Evolutionary conservation across 306 rosid genomes (phyloP), one percentile per base, ranked within the genome.

Genomic region (Lupinus albus): DNA sequence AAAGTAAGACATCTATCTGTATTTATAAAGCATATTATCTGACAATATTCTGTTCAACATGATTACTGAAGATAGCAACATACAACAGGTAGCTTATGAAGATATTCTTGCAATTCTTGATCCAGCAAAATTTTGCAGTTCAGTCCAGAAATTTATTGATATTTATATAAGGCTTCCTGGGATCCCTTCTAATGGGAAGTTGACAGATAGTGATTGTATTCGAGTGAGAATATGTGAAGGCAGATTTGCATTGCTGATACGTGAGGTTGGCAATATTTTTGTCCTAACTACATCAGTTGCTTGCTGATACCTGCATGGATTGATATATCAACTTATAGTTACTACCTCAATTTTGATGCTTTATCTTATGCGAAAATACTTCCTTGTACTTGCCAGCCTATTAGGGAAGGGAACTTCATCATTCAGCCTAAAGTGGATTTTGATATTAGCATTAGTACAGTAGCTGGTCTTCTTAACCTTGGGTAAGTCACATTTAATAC

Each of bases 381-480:
- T 28, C 54, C 67, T 65, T 80, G 57, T 71, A 20, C 61, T 66
- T 65, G 56, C 48, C 86, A 93, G 99, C 99, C 99, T 65, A 93
- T 93, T 67, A 82, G 91, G 82, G 99, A 93, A 82, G 99, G 99
- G 69, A 90, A 88, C 78, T 93, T 90, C 81, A 88, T 93, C 85
- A 88, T 93, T 82, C 99, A 93, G 84, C 99, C 99, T 30, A 93
- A 93, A 83, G 99, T 93, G 75, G 99, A 93, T 86, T 93, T 93
- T 78, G 99, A 93, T 71, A 93, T 93, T 48, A 81, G 99, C 86
- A 85, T 93, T 50, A 81, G 90, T 74, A 93, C 99, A 0, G 99
- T 93, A 68, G 88, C 95, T 68, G 99, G 99, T 74, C 99, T 93
- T 88, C 92, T 93, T 44, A 90, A 90, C 79, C 96, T 93, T 70